phyloP scores from a whole-genome alignment of 2,329 filamentous ascomycete genomes.

The Acrocalymma vagum region DNA sequence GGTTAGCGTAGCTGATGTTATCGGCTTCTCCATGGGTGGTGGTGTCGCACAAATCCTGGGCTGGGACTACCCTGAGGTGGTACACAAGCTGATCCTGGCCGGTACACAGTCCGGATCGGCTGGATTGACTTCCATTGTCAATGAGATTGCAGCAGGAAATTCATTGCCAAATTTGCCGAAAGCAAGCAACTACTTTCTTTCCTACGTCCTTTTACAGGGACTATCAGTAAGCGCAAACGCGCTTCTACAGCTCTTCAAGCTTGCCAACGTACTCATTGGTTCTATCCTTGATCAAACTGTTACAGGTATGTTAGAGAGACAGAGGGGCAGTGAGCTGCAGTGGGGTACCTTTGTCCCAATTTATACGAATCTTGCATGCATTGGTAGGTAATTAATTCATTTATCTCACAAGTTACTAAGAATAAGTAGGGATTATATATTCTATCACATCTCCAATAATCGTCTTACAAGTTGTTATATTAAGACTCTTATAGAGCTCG shows the following conservation, averaged over 20 bases:
- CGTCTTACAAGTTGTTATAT: too few relatives aligned
- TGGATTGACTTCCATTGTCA: slow-evolving; percentile 16
- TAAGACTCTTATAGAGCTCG: too few relatives aligned
- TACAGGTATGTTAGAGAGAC: slow-evolving; percentile 10
- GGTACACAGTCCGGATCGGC: slow-evolving; percentile 52
- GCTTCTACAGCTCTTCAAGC: slow-evolving; percentile 7
- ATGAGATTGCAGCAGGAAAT: slow-evolving; percentile 9
- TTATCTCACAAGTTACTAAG: too few relatives aligned
- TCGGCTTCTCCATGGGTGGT: slow-evolving; percentile 63
- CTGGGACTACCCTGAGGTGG: slow-evolving; percentile 43
- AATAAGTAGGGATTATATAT: too few relatives aligned
- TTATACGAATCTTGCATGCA: slow-evolving; percentile 24
- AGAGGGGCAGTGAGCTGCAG: slow-evolving; percentile 9
- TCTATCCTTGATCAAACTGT: slow-evolving; percentile 16
- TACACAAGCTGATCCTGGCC: slow-evolving; percentile 54
- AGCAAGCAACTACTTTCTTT: slow-evolving; percentile 26
- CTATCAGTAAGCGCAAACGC: slow-evolving; percentile 16
- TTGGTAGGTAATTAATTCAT: too few relatives aligned
- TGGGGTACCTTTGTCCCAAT: slow-evolving; percentile 17
- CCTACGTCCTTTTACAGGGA: slow-evolving; percentile 19
- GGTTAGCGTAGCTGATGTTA: slow-evolving; percentile 52
- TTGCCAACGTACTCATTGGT: slow-evolving; percentile 10
- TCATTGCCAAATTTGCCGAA: slow-evolving; percentile 20
- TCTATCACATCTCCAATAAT: too few relatives aligned
- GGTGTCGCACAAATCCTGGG: slow-evolving; percentile 57